phyloP scores from a whole-genome alignment of 176 grass and related monocot genomes.

The Oryza longistaminata region DNA sequence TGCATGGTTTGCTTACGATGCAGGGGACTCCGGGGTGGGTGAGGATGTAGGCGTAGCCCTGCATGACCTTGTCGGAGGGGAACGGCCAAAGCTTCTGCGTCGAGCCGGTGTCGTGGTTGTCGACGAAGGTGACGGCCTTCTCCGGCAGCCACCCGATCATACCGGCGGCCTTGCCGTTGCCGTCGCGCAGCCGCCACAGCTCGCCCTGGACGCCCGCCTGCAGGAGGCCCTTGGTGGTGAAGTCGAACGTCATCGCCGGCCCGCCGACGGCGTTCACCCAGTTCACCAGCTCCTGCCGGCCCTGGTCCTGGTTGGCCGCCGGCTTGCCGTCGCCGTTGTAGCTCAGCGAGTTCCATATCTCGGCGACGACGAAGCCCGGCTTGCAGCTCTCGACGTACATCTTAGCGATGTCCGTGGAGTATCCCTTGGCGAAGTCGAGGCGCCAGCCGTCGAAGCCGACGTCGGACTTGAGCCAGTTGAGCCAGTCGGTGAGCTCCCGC shows the following conservation, averaged over 20 bases:
- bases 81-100: conserved; percentile 78
- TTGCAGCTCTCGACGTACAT: conserved; percentile 40
- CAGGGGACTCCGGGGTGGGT: conserved; percentile 73
- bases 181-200: conserved; percentile 64
- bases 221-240: conserved; percentile 75
- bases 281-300: conserved; percentile 60
- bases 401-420: conserved; percentile 50
- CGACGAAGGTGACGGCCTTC: conserved; percentile 72
- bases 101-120: conserved; percentile 82
- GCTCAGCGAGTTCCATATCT: conserved; percentile 66
- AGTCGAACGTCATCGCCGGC: conserved; percentile 65
- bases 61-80: conserved; percentile 74
- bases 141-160: conserved; percentile 79
- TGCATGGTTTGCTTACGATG: conserved; percentile 46
- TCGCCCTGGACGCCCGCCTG: conserved; percentile 72
- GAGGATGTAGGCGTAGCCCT: conserved; percentile 83
- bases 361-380: conserved; percentile 59
- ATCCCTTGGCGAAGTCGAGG: conserved; percentile 77
- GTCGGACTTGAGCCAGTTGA: conserved; percentile 66
- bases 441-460: conserved; percentile 80
- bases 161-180: conserved; percentile 57
- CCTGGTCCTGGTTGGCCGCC: conserved; percentile 49
- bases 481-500: conserved; percentile 66
- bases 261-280: conserved; percentile 52
- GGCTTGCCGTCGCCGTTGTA: conserved; percentile 59